Evolutionary conservation across 805 yeast genomes (phyloP), one percentile per base, ranked within the genome.

Genomic region (Candida taoyuanica): DNA sequence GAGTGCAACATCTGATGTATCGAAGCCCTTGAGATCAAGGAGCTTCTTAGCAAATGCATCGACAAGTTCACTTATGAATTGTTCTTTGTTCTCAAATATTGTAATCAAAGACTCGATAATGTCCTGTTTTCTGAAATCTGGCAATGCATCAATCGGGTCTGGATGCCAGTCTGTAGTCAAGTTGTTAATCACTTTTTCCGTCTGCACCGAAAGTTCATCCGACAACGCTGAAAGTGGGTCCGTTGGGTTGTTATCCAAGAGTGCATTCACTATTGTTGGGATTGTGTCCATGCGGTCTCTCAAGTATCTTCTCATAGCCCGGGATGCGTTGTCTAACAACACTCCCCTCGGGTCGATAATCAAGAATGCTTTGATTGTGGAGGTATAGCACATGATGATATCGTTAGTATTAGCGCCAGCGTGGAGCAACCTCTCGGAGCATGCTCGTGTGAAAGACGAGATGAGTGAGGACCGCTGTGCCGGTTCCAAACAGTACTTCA

Each of bases 141-240:
- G 85, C n/a, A 88, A 71, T 0, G 96, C 94, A 62, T 87, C 96
- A 13, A 85, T 71, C 0, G 96, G 96, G 49, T 85, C 95, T 0
- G 96, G 96, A 7, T 59, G 58, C 96, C 96, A 86, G 33, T 72
- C 64, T 3, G 77, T 52, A 28, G 46, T 43, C 7, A 50, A 24
- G 15, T 48, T 44, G 21, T 48, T 40, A 7, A 41, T 29, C 2
- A 51, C 45, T 5, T 52, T 36, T 7, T 40, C 35, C 0, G 50
- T 39, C 16, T 58, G 52, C 11, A 50, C 54, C 15, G 59, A 46
- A 11, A 87, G 60, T 43, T 79, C 82, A 5, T 63, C 62, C 0
- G 81, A 70, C 19, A 86, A 55, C 37, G 78, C 85, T 5, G 64
- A 56, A 20, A 83, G 63, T 5, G 63, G 63, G 25, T 43, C 43